phyloP scores from a whole-genome alignment of 2,329 filamentous ascomycete genomes.

The Endothia cerciana region DNA sequence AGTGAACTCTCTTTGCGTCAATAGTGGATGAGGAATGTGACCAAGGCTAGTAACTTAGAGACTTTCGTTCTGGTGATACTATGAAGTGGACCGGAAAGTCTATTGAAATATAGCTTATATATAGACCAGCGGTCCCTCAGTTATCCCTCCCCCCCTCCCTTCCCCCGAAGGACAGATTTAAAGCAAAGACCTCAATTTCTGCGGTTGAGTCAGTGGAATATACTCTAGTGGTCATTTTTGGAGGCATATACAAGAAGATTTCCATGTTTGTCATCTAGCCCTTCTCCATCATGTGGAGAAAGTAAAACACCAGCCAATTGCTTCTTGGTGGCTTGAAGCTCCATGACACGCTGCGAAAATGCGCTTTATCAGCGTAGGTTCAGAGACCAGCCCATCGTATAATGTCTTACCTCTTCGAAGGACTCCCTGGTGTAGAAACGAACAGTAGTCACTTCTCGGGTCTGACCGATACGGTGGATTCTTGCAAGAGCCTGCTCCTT shows the following conservation, averaged over 20 bases:
- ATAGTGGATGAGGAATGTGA: no score
- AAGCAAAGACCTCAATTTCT: constrained; percentile 7
- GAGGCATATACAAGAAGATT: neutral
- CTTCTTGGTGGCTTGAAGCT: constrained; percentile 3
- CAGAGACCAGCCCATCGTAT: neutral
- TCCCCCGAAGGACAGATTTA: neutral
- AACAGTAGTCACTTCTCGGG: constrained; percentile 35
- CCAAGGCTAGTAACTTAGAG: no score
- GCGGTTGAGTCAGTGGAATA: neutral
- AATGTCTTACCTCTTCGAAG: constrained; percentile 38
- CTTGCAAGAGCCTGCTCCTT: constrained; percentile 38
- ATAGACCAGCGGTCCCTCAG: no score
- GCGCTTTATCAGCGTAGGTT: no score
- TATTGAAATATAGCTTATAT: neutral
- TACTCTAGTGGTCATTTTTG: neutral
- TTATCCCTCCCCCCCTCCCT: no score
- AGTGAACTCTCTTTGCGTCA: no score
- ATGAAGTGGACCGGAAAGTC: no score
- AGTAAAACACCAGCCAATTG: neutral
- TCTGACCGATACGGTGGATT: constrained; percentile 37
- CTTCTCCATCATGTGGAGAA: neutral
- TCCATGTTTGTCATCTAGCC: constrained; percentile 11
- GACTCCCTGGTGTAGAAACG: constrained; percentile 35
- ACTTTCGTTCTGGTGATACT: no score
- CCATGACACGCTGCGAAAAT: constrained; percentile 5